Evolutionary conservation across 371 early-diverging fungal genomes (phyloP), one percentile per base, ranked within the genome.

Genomic region (Rhizopus stolonifer): DNA sequence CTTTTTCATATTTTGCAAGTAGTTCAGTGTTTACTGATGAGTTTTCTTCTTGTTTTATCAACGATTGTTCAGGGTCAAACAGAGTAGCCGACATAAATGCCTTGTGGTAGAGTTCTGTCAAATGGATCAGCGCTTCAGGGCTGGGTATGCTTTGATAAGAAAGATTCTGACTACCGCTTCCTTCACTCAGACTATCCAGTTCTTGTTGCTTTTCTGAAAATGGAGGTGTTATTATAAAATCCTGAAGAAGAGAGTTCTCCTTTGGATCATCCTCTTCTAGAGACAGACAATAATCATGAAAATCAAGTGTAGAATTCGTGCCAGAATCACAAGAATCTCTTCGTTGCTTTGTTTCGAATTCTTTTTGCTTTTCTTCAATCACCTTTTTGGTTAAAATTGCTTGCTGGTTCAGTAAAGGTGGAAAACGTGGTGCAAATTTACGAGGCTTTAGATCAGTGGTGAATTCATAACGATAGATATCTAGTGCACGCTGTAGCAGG

Each of bases 251-350:
- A 29, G 31, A 7, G 10, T 29, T 29, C 43, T 51, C 55, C 17
- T 54, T 36, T n/a, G 46, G 32, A 33, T 49, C 42, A 14, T 44
- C 52, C 2, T 57, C 62, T 53, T 54, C 58, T 21, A 71, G 72
- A 7, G 75, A 74, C 42, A 77, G 70, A 42, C 77, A 77, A 42
- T 57, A 62, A 18, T 77, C 77, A 39, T 66, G 62, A 38, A 77
- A 77, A 47, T 77, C 77, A 21, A 77, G 62, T 1, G 73, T 69
- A 2, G 54, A 73, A 14, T 73, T 77, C 1, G 77, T 70, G 14
- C 77, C 71, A 23, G 67, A 72, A 26, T 69, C 63, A 15, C 56
- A 67, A 10, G 58, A 58, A 32, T 52, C 52, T 13, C 52, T 36
- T 15, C 58, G 46, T n/a, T 38, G 23, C 8, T 49, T 49, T 15